Evolutionary conservation across 805 yeast species (phyloP), one percentile per base, ranked within the genome.

Genomic region (Pichia deserticola): DNA sequence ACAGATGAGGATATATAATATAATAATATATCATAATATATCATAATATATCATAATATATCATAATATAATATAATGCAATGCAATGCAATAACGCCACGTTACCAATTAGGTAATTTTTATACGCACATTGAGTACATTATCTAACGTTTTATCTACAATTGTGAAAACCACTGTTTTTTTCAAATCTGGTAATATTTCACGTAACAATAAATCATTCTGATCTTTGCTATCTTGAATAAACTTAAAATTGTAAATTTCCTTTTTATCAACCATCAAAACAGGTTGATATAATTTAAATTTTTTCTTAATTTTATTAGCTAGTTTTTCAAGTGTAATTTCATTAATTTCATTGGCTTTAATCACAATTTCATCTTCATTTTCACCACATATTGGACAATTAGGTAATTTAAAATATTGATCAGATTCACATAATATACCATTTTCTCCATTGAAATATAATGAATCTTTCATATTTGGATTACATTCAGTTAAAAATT

Each of bases 361-460:
- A 10, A 59, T 37, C 9, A 45, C 42, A 41, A 51, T 29, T n/a
- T 57, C 59, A 30, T 52, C 49, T 10, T 61, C 58, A 36, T 51
- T 37, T 20, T 43, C 13, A 0, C 93, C 90, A 66, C 98, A 92
- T 0, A 89, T 92, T 0, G 84, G 75, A 62, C 98, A 92, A 51
- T 77, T 77, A 0, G 71, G 70, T 45, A 78, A 72, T 54, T 76
- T 75, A 40, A 81, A 76, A 57, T 84, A 83, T 27, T 77, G 70
- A 62, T 85, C 89, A 25, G 86, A 78, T 54, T 84, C 86, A 1
- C 87, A 81, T 65, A 84, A 87, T 5, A 84, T 80, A 1, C 92
- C 86, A 47, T 79, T 81, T 48, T 84, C 83, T 0, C 98, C 98
- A 29, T 89, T 79, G 60, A 87, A 87, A 79, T 84, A 86, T 86